Conservation (phyloP, 176 grass and related monocot genomes). For the Ananas comosus region DNA sequence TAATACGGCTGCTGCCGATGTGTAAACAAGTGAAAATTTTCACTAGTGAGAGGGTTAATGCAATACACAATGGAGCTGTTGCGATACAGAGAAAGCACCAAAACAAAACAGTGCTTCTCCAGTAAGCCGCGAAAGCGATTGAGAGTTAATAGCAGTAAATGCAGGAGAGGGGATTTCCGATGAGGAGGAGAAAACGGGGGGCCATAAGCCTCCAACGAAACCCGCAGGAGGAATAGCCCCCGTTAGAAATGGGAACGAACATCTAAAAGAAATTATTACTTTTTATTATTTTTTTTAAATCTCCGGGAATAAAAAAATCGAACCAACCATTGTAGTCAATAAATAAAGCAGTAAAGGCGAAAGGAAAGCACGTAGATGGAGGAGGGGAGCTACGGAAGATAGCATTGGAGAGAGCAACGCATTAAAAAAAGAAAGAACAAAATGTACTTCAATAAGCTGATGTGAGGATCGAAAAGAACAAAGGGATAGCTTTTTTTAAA, state of each 20-base stretch:
- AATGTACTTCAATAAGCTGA: not conserved
- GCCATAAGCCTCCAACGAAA: constrained; percentile 18
- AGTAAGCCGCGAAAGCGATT: constrained; percentile 8
- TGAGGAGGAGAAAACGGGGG: constrained; percentile 14
- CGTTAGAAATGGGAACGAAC: constrained; percentile 12
- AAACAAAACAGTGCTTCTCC: not conserved
- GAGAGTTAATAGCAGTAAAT: constrained; percentile 17
- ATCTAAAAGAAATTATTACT: not conserved
- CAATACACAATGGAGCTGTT: too few relatives aligned
- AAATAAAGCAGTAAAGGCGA: not conserved
- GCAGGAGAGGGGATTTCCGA: constrained; percentile 5
- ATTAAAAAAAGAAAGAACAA: not conserved
- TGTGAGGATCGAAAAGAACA: not conserved
- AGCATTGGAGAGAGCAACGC: not conserved
- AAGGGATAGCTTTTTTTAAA: not conserved
- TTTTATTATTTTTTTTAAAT: too few relatives aligned
- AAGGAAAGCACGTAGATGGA: not conserved
- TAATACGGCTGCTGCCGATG: too few relatives aligned
- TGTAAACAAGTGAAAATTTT: too few relatives aligned
- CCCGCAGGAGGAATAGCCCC: constrained; percentile 17
- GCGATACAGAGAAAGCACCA: too few relatives aligned
- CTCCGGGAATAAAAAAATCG: too few relatives aligned
- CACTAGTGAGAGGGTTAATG: too few relatives aligned
- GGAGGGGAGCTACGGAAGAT: not conserved
- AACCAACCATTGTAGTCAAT: not conserved